Evolutionary conservation across 768 basidiomycete species (phyloP).

Genomic region (Kwoniella dendrophila): DNA sequence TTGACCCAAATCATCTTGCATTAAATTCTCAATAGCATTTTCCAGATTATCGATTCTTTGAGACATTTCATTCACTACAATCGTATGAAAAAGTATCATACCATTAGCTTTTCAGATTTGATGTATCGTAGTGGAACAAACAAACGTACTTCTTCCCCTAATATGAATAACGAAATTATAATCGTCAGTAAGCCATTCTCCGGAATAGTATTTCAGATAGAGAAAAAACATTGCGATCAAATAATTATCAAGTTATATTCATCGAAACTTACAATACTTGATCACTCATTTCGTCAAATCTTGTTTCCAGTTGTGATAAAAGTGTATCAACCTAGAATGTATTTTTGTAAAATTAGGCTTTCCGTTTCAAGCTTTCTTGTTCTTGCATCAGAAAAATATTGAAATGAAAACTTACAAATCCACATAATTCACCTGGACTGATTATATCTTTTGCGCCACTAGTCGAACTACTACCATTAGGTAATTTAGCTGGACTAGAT

Average conservation of each 20-base stretch:
- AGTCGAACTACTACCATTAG: background rate
- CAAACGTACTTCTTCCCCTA: too few relatives aligned
- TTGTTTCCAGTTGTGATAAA: constrained; percentile 80
- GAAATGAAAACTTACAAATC: constrained; percentile 69
- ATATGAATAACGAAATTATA: too few relatives aligned
- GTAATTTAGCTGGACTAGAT: background rate
- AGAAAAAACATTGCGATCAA: background rate
- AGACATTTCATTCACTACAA: constrained; percentile 87
- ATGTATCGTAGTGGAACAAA: background rate
- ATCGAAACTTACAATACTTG: constrained; percentile 66
- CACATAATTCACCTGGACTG: constrained; percentile 90
- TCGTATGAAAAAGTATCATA: background rate
- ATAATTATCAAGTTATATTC: too few relatives aligned
- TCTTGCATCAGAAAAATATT: constrained; percentile 7
- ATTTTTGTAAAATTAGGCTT: background rate
- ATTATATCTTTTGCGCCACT: constrained; percentile 54
- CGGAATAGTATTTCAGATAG: background rate
- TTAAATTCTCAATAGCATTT: constrained; percentile 86
- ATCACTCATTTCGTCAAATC: constrained; percentile 89
- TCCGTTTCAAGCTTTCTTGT: background rate
- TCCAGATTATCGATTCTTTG: constrained; percentile 85
- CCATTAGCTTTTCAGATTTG: constrained; percentile 21
- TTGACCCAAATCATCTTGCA: constrained; percentile 65
- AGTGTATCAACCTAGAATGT: constrained; percentile 75
- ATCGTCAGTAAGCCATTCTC: too few relatives aligned